A percentile compares a stretch with the other conserved stretches of the same genome.
Evolutionary conservation across 495 filamentous ascomycete species (phyloP).

Genomic region (Penicillium taxi): DNA sequence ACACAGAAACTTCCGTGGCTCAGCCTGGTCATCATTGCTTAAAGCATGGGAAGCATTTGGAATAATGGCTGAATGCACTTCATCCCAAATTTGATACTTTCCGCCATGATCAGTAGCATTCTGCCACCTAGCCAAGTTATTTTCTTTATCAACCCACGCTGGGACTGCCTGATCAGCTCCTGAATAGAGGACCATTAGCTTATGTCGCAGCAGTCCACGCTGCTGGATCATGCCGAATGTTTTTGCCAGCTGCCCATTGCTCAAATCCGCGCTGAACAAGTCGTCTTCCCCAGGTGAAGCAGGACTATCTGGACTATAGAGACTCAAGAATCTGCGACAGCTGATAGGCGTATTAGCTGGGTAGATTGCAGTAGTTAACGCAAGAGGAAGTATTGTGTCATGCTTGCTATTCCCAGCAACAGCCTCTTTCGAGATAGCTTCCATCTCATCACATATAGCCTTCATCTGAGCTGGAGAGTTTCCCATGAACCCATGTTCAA

Average conservation of each 20-base stretch:
- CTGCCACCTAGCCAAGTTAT: constrained; percentile 55
- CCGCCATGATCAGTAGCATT: constrained; percentile 41
- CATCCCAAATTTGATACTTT: constrained; percentile 30
- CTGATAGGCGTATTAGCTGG: constrained; percentile 44
- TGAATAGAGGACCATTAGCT: constrained; percentile 49
- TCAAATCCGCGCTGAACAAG: constrained; percentile 74
- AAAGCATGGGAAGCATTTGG: constrained; percentile 40
- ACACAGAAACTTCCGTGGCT: constrained; percentile 30
- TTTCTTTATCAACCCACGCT: constrained; percentile 50
- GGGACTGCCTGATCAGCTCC: constrained; percentile 67
- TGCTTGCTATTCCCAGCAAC: constrained; percentile 8
- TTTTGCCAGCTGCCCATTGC: constrained; percentile 43
- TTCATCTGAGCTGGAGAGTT: constrained; percentile 16
- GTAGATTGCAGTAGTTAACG: constrained; percentile 22
- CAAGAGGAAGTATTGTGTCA: constrained; percentile 29
- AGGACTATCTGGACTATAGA: constrained; percentile 47
- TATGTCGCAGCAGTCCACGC: constrained; percentile 43
- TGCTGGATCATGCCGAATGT: constrained; percentile 58
- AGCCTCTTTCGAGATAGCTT: constrained; percentile 21
- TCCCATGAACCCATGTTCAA: constrained; percentile 15
- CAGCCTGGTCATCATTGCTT: constrained; percentile 41
- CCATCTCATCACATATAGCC: constrained; percentile 19
- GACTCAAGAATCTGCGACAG: constrained; percentile 55
- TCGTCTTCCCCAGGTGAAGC: constrained; percentile 65
- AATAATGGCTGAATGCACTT: constrained; percentile 29